These are phyloP conservation scores for Boletus sp. DNA, from an alignment of 768 basidiomycete species.

Conservation along the genomic window DNA sequence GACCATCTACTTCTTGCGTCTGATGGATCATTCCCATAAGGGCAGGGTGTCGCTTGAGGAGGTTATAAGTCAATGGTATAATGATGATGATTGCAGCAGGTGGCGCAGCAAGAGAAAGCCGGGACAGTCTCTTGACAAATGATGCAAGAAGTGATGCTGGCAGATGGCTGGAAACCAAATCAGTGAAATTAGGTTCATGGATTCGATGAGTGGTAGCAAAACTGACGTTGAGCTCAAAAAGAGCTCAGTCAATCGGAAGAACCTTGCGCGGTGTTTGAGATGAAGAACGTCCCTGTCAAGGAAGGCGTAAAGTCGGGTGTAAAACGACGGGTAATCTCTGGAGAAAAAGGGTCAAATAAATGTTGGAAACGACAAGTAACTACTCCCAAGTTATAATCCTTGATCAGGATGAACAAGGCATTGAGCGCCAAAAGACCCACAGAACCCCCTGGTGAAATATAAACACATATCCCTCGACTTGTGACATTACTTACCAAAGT, in stretches of 20 bases:
- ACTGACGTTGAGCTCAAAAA: conserved; percentile 91
- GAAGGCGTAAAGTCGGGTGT: conserved; percentile 86
- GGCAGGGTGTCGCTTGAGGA: conserved; percentile 87
- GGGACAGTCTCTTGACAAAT: conserved; percentile 88
- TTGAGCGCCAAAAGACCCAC: conserved; percentile 89
- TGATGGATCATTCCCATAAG: conserved; percentile 94
- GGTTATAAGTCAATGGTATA: conserved; percentile 92
- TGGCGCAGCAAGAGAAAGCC: conserved; percentile 80
- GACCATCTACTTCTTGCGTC: conserved; percentile 35
- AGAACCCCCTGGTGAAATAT: conserved; percentile 60
- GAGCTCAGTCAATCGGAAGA: conserved; percentile 89
- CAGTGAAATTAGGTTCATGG: background rate
- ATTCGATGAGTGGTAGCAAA: background rate
- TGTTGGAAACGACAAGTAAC: background rate
- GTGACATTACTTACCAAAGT: conserved; percentile 54
- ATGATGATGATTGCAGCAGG: conserved; percentile 89
- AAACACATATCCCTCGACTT: background rate
- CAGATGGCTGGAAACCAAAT: conserved; percentile 61
- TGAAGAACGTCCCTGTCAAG: conserved; percentile 87
- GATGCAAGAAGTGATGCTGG: conserved; percentile 91
- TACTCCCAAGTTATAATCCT: conserved; percentile 87
- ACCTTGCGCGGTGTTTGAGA: conserved; percentile 88
- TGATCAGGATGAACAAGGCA: conserved; percentile 86
- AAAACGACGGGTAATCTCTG: conserved; percentile 96
- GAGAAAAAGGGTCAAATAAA: conserved; percentile 4